phyloP scores from a whole-genome alignment of 78 protist genomes.

The Dictyostelium brefeldianum region DNA sequence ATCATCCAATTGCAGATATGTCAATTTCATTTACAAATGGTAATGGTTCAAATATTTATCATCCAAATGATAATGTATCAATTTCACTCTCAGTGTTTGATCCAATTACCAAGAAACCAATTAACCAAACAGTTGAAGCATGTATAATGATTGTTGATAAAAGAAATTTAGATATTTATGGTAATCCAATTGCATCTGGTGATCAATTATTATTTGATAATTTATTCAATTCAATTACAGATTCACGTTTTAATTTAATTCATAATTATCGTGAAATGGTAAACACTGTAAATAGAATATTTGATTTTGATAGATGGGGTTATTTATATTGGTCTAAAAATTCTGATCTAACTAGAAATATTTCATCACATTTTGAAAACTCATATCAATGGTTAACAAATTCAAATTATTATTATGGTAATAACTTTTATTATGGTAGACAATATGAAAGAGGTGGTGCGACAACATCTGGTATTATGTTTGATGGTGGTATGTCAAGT shows the following conservation, averaged over 20 bases:
- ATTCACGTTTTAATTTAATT: conserved; percentile 15
- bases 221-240: not conserved
- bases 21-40: not conserved
- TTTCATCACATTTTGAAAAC: not conserved
- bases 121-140: conserved; percentile 22
- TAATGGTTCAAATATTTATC: not conserved
- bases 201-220: not conserved
- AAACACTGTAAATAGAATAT: not conserved
- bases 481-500: not conserved
- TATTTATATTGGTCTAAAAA: conserved; percentile 14
- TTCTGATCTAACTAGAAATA: not conserved
- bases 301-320: not conserved
- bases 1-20: not conserved
- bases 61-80: conserved; percentile 4
- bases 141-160: conserved; percentile 51
- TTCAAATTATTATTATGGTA: not conserved
- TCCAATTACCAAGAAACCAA: not conserved
- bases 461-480: not conserved
- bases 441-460: not conserved
- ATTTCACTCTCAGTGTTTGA: not conserved
- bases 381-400: not conserved
- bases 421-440: too few relatives aligned
- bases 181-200: conserved; percentile 40
- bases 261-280: not conserved
- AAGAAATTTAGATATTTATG: conserved; percentile 33